A percentile compares a stretch with the other conserved stretches of the same genome.
These are phyloP conservation scores for Cordyceps javanica DNA, from an alignment of 2,329 filamentous ascomycete species.

Conservation along the genomic window DNA sequence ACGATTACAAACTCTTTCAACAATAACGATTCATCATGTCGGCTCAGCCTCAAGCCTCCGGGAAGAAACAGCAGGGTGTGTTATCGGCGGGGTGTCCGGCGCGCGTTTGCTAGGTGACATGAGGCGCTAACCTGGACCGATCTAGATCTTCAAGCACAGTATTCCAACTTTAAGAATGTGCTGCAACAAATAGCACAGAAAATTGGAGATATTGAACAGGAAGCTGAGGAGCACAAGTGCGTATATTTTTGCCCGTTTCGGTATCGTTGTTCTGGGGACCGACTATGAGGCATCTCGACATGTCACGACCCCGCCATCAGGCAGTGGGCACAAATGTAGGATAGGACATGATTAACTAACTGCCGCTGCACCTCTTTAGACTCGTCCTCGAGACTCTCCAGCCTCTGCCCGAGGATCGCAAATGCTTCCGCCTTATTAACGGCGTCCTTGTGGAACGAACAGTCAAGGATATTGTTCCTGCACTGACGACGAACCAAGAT, in stretches of 20 bases:
- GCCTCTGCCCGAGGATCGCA: conserved; percentile 76
- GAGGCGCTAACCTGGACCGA: conserved; percentile 7
- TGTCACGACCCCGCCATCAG: background rate
- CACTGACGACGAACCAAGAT: conserved; percentile 87
- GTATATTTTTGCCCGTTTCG: conserved; percentile 28
- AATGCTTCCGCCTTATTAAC: conserved; percentile 98
- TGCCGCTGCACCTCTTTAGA: conserved; percentile 40
- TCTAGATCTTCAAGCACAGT: conserved; percentile 74
- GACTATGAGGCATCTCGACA: background rate
- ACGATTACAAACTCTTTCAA: background rate
- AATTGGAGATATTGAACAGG: conserved; percentile 95
- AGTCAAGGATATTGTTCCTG: conserved; percentile 85
- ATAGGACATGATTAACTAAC: background rate
- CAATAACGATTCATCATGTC: conserved; percentile 34
- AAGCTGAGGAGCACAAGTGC: conserved; percentile 97
- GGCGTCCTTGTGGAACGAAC: conserved; percentile 92
- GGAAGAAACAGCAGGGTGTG: conserved; percentile 68
- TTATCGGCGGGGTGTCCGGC: background rate
- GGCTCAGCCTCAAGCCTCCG: conserved; percentile 36
- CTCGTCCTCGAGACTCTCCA: conserved; percentile 89
- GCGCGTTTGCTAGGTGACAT: background rate
- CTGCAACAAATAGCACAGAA: conserved; percentile 92
- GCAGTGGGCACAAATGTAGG: background rate
- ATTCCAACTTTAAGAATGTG: conserved; percentile 68
- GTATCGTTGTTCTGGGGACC: background rate